Evolutionary conservation across 2,329 filamentous ascomycete species (phyloP).

Genomic region (Ophiostoma pallidulum): DNA sequence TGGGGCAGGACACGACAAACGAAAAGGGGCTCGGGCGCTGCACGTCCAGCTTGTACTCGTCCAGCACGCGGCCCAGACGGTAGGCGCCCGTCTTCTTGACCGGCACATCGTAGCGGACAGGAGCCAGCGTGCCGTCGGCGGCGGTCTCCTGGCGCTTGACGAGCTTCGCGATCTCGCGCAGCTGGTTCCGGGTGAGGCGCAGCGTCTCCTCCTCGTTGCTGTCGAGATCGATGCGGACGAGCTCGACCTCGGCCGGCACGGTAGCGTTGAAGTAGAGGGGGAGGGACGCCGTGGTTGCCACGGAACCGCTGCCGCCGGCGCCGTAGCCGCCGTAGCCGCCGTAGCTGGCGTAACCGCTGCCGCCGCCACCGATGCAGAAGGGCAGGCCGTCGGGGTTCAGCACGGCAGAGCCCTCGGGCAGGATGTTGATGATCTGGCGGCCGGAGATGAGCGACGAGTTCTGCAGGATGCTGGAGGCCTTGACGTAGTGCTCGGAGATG

Average conservation of each 20-base stretch:
- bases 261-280: slow-evolving; percentile 94
- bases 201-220: slow-evolving; percentile 73
- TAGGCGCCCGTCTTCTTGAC: slow-evolving; percentile 87
- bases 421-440: slow-evolving; percentile 93
- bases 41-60: slow-evolving; percentile 90
- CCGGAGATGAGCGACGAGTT: slow-evolving; percentile 91
- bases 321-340: slow-evolving; percentile 46
- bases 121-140: slow-evolving; percentile 46
- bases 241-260: slow-evolving; percentile 75
- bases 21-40: slow-evolving; percentile 67
- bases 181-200: slow-evolving; percentile 61
- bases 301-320: slow-evolving; percentile 41
- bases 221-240: slow-evolving; percentile 74
- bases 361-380: slow-evolving; percentile 66
- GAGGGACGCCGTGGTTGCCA: slow-evolving; percentile 38
- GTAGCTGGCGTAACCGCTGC: slow-evolving; percentile 44
- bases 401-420: slow-evolving; percentile 87
- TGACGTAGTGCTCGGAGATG: slow-evolving; percentile 87
- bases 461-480: slow-evolving; percentile 76
- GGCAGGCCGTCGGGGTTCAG: slow-evolving; percentile 74
- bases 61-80: slow-evolving; percentile 71
- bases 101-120: slow-evolving; percentile 60
- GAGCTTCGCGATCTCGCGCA: slow-evolving; percentile 64
- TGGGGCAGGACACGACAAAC: slow-evolving; percentile 78
- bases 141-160: slow-evolving; percentile 47